Conservation (phyloP, 805 yeast genomes). For the Ogataea nonfermentans region DNA sequence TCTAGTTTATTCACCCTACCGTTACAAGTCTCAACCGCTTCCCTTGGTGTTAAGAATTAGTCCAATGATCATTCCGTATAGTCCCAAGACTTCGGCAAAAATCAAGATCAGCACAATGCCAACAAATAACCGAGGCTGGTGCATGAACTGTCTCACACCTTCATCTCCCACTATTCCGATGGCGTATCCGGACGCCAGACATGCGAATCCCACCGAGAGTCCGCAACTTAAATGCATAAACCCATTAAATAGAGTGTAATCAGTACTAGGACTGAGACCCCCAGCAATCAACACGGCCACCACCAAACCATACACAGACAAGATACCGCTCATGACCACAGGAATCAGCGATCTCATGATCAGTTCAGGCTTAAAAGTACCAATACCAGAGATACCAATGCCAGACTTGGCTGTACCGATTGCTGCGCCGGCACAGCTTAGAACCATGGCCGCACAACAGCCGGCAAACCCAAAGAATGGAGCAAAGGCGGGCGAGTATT, state of each 20-base stretch:
- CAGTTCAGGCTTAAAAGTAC: slow-evolving; percentile 94
- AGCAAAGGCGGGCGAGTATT: slow-evolving; percentile 86
- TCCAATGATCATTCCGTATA: slow-evolving; percentile 93
- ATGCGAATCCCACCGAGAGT: slow-evolving; percentile 91
- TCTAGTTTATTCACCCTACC: slow-evolving; percentile 2
- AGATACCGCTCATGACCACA: slow-evolving; percentile 96
- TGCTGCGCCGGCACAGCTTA: slow-evolving; percentile 97
- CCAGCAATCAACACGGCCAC: slow-evolving; percentile 96
- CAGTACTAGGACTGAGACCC: slow-evolving; percentile 71
- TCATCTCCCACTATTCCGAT: slow-evolving; percentile 99
- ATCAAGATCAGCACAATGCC: slow-evolving; percentile 98
- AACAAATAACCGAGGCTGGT: slow-evolving; percentile 95
- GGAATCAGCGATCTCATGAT: slow-evolving; percentile 96
- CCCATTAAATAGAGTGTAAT: slow-evolving; percentile 90
- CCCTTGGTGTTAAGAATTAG: slow-evolving; percentile 89
- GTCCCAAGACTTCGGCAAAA: slow-evolving; percentile 98
- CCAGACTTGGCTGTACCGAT: slow-evolving; percentile 98
- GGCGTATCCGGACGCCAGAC: slow-evolving; percentile 95
- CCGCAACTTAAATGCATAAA: slow-evolving; percentile 98
- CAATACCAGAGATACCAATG: slow-evolving; percentile 96
- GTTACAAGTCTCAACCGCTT: slow-evolving; percentile 42
- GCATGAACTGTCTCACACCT: slow-evolving; percentile 97
- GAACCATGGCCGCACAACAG: slow-evolving; percentile 87
- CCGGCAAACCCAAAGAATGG: slow-evolving; percentile 98
- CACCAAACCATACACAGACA: slow-evolving; percentile 95